A percentile compares a stretch with the other conserved stretches of the same genome.
Conservation (phyloP, 1,139 yeast genomes). For the Pichia norvegensis region DNA sequence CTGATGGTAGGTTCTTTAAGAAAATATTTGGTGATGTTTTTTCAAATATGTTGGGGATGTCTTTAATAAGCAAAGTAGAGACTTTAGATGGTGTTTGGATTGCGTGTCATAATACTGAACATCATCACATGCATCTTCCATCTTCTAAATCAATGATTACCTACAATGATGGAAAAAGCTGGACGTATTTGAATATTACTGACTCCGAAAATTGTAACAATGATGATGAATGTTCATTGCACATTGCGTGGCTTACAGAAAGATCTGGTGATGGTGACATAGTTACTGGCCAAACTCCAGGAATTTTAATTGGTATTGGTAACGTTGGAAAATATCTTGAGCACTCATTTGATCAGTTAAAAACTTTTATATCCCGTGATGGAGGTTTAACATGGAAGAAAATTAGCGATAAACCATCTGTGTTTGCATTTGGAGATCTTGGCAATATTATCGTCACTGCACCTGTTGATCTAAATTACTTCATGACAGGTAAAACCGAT, state of each 20-base stretch:
- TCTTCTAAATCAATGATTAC: conserved; percentile 35
- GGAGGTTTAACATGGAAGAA: conserved; percentile 69
- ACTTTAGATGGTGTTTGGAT: conserved; percentile 69
- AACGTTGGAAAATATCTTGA: conserved; percentile 51
- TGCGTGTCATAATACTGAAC: conserved; percentile 26
- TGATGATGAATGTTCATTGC: conserved; percentile 47
- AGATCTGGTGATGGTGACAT: conserved; percentile 62
- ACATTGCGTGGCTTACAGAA: conserved; percentile 43
- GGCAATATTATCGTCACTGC: conserved; percentile 70
- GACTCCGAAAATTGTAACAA: conserved; percentile 40
- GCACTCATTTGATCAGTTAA: conserved; percentile 27
- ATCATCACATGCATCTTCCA: conserved; percentile 13
- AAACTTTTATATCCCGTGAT: conserved; percentile 64
- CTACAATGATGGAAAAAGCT: conserved; percentile 52
- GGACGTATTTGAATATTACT: conserved; percentile 40
- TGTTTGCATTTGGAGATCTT: conserved; percentile 66
- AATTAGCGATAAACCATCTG: conserved; percentile 47
- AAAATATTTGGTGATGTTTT: conserved; percentile 39
- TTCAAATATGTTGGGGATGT: conserved; percentile 33
- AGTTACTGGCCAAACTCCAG: conserved; percentile 57
- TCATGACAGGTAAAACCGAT: conserved; percentile 8
- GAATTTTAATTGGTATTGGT: conserved; percentile 59
- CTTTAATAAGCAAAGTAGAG: conserved; percentile 44
- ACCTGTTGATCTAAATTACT: conserved; percentile 27
- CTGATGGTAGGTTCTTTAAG: conserved; percentile 51